phyloP scores from a whole-genome alignment of 2,329 filamentous ascomycete genomes.

The Zelopaecilomyces penicillatus region DNA sequence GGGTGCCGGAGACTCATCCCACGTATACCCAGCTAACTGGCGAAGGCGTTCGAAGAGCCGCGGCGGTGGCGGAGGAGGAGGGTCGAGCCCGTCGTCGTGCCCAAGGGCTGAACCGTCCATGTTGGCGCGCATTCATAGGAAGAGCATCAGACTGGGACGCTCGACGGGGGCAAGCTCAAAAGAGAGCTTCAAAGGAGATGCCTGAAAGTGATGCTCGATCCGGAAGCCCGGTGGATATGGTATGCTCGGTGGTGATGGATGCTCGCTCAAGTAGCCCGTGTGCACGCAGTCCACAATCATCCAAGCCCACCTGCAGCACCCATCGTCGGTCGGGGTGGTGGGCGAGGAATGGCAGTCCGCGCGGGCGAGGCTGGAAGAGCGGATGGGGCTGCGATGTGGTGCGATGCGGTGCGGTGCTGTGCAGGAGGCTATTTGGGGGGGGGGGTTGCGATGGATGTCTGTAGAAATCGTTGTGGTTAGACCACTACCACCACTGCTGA shows the following conservation, averaged over 20 bases:
- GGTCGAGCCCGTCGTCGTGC: constrained; percentile 49
- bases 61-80: constrained; percentile 55
- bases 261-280: constrained; percentile 14
- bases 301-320: constrained; percentile 20
- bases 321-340: constrained; percentile 22
- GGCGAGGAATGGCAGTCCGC: constrained; percentile 1
- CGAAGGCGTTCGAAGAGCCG: constrained; percentile 65
- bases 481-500: no score
- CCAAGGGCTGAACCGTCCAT: constrained; percentile 45
- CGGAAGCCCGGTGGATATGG: constrained; percentile 9
- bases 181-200: constrained; percentile 5
- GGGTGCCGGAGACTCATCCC: constrained; percentile 57
- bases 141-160: background rate
- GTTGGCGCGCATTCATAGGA: constrained; percentile 19
- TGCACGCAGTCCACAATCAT: constrained; percentile 10
- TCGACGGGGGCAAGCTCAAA: no score
- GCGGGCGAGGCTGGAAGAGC: background rate
- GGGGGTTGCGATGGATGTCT: no score
- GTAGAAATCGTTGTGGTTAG: no score
- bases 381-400: constrained; percentile 2
- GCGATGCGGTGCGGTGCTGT: constrained; percentile 2
- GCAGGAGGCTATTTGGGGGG: background rate
- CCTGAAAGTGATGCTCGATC: constrained; percentile 2
- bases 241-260: constrained; percentile 9
- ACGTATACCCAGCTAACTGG: constrained; percentile 66